Conservation (phyloP, 73 alveolate genomes). For the Tetrahymena borealis region DNA sequence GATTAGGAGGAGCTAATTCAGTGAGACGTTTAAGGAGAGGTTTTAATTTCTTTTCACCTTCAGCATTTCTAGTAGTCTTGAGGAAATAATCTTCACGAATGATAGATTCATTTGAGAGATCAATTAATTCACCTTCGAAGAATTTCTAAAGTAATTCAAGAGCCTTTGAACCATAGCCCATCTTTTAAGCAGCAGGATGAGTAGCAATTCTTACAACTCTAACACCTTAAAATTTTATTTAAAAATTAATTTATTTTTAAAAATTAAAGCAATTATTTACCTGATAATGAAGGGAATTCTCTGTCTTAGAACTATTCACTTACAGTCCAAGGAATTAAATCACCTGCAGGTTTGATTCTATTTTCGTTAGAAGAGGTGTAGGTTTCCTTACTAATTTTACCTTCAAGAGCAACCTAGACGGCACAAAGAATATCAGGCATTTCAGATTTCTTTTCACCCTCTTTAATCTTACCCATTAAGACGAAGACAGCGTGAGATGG, state of each 20-base stretch:
- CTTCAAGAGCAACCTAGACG: constrained; percentile 87
- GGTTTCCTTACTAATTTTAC: constrained; percentile 75
- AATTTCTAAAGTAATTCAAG: constrained; percentile 73
- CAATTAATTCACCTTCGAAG: constrained; percentile 79
- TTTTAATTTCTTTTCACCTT: constrained; percentile 58
- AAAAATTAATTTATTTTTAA: not conserved
- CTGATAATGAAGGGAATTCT: constrained; percentile 87
- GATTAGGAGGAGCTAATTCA: constrained; percentile 79
- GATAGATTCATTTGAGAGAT: constrained; percentile 18
- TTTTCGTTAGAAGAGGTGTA: constrained; percentile 57
- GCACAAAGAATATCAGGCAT: constrained; percentile 99
- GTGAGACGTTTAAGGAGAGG: constrained; percentile 89
- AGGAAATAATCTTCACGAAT: constrained; percentile 10
- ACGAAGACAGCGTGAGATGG: constrained; percentile 98
- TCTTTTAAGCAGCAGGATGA: constrained; percentile 95
- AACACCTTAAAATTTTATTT: constrained; percentile 40
- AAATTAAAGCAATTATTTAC: not conserved
- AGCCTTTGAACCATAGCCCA: constrained; percentile 95
- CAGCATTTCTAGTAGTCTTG: constrained; percentile 6
- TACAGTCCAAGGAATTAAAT: constrained; percentile 98
- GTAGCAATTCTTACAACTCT: constrained; percentile 99
- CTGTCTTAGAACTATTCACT: constrained; percentile 94
- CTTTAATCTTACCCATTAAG: constrained; percentile 85
- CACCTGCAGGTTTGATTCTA: constrained; percentile 81
- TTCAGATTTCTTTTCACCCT: constrained; percentile 48